A percentile compares a stretch with the other conserved stretches of the same genome.
Evolutionary conservation across 208 protist species (phyloP).

Genomic region (Borovskyia barvae): DNA sequence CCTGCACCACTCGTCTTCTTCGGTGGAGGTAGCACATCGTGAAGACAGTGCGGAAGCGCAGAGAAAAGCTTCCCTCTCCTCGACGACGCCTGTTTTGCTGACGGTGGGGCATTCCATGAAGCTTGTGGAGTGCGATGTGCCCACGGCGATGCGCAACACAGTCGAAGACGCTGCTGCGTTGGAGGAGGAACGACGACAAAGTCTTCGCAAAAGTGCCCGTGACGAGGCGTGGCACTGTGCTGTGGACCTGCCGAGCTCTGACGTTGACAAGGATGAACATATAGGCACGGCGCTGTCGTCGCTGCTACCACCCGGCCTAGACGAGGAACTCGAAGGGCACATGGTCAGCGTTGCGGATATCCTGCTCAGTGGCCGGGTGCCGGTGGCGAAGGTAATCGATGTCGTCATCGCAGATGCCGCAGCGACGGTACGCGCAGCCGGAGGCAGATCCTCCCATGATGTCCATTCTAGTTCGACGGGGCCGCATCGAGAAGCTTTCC

Average conservation of each 20-base stretch:
- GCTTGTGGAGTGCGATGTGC: slow-evolving; percentile 1
- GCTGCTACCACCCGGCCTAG: not conserved
- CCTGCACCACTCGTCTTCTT: too few relatives aligned
- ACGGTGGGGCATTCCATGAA: too few relatives aligned
- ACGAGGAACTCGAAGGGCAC: not conserved
- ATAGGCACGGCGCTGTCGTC: not conserved
- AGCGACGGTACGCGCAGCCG: slow-evolving; percentile 8
- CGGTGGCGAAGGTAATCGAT: slow-evolving; percentile 20
- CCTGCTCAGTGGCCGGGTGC: slow-evolving; percentile 20
- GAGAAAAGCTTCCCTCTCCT: too few relatives aligned
- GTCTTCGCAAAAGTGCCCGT: slow-evolving; percentile 2
- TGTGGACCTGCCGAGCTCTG: too few relatives aligned
- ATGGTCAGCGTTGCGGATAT: slow-evolving; percentile 11
- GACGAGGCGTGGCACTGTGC: slow-evolving; percentile 5
- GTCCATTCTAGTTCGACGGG: not conserved
- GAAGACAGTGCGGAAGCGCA: too few relatives aligned
- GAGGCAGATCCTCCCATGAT: slow-evolving; percentile 9
- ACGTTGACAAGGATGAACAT: not conserved
- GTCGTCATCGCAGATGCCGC: slow-evolving; percentile 25
- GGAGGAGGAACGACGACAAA: slow-evolving; percentile 3
- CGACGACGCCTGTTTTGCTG: too few relatives aligned
- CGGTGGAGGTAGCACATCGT: too few relatives aligned
- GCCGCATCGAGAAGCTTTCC: too few relatives aligned
- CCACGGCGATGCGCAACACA: slow-evolving; percentile 3
- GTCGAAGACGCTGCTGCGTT: slow-evolving; percentile 21